Conservation (phyloP, 441 rosid genomes). For the Capsella rubella region DNA sequence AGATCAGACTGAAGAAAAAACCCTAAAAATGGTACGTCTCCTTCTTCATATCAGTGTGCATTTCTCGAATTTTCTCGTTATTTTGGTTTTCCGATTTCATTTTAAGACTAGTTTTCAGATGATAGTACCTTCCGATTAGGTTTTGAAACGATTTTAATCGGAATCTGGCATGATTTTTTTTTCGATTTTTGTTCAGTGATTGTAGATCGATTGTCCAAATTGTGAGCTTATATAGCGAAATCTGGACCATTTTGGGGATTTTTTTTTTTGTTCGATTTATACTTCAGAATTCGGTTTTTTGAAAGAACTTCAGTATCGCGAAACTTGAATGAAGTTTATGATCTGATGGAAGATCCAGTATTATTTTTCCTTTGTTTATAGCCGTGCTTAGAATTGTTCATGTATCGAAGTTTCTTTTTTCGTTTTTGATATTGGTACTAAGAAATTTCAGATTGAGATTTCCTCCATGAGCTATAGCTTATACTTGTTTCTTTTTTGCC, state of each 20-base stretch:
- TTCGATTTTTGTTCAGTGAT: background rate
- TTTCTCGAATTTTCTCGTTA: conserved; percentile 12
- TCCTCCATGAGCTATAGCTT: too few relatives aligned
- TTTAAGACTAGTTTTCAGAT: background rate
- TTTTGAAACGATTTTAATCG: background rate
- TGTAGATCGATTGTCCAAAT: background rate
- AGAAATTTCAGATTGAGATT: too few relatives aligned
- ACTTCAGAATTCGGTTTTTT: background rate
- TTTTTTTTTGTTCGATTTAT: background rate
- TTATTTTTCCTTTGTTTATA: too few relatives aligned
- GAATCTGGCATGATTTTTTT: background rate
- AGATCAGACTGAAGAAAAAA: conserved; percentile 11
- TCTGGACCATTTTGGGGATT: background rate
- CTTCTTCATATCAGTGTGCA: background rate
- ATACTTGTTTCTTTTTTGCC: too few relatives aligned
- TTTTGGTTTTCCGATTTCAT: conserved; percentile 24
- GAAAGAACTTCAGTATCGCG: background rate
- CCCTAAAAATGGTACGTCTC: conserved; percentile 35
- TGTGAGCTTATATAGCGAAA: background rate
- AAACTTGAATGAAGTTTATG: conserved; percentile 3
- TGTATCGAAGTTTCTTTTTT: too few relatives aligned
- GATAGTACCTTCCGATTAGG: background rate
- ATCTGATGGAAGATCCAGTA: conserved; percentile 20
- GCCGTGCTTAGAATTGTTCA: background rate
- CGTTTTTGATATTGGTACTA: too few relatives aligned